Evolutionary conservation across 495 filamentous ascomycete genomes (phyloP), one percentile per base, ranked within the genome.

Genomic region (Sordaria brevicollis): DNA sequence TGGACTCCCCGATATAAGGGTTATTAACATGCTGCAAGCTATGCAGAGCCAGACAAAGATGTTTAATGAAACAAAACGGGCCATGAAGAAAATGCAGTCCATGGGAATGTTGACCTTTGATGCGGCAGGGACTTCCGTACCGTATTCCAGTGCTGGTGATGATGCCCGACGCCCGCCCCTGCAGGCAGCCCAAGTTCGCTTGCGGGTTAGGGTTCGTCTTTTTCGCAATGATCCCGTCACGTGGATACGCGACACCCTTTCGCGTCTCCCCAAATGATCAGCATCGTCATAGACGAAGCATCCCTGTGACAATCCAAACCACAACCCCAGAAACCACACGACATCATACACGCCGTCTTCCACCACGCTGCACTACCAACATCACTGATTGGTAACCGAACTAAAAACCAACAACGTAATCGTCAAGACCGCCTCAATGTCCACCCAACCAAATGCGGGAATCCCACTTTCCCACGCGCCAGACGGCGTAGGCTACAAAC

Each of bases 401-500:
- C 0, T 5, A 0, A 15, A 17, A 25, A 67, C 19, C 9, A 8
- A n/a, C 0, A 0, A 5, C 29, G 13, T 15, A 11, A 66, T 5
- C 34, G n/a, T n/a, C 21, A 37, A 69, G 8, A 11, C 57, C 39
- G 1, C 67, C 15, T 7, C 54, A 62, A 91, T 91, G 89, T 85
- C 88, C 11, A 88, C 86, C 33, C 89, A 90, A 80, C 75, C 81
- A 4, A 81, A 86, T n/a, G 76, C 73, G 10, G 86, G 85, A 54
- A 88, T 92, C 71, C 82, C 87, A 2, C 88, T 95, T 69, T 84
- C 83, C n/a, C 83, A 92, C 72, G 81, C 83, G 36, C 83, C 85
- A 13, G 67, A 71, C 37, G 86, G 88, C 71, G 81, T 87, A 67
- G 86, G 86, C 5, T 91, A 93, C 77, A 88, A 89, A 35, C 82